Percentiles rank a stretch among this genome's conserved stretches.
Evolutionary conservation across 768 basidiomycete genomes (phyloP).

Genomic region (Amanita fuliginea): DNA sequence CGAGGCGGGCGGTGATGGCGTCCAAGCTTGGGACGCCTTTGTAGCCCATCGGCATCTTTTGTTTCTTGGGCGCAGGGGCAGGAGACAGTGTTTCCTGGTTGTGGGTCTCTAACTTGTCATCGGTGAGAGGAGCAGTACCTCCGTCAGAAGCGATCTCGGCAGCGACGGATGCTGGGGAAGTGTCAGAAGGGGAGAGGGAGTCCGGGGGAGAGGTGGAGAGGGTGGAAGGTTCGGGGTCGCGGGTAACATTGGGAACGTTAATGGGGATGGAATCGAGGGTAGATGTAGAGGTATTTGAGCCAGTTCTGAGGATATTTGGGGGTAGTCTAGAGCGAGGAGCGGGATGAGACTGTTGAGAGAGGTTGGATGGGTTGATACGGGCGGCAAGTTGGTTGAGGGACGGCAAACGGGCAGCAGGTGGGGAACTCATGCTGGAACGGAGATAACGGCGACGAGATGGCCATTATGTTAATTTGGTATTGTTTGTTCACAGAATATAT

Average conservation of each 20-base stretch:
- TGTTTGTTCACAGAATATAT: too few species aligned
- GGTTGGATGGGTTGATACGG: conserved; percentile 43
- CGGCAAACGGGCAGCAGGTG: conserved; percentile 33
- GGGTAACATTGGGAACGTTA: conserved; percentile 46
- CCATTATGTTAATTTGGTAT: too few species aligned
- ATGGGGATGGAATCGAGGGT: conserved; percentile 61
- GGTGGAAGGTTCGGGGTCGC: conserved; percentile 53
- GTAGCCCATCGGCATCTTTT: conserved; percentile 44
- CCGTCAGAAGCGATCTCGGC: neutral
- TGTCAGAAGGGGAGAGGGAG: conserved; percentile 26
- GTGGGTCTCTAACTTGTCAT: conserved; percentile 54
- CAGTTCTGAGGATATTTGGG: conserved; percentile 61
- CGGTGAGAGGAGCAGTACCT: conserved; percentile 47
- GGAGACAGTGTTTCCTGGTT: conserved; percentile 32
- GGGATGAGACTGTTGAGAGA: conserved; percentile 12
- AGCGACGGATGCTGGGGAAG: neutral
- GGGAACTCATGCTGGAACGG: neutral
- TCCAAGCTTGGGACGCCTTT: conserved; percentile 85
- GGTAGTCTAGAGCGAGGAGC: conserved; percentile 60
- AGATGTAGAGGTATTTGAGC: conserved; percentile 36
- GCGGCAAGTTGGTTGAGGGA: conserved; percentile 79
- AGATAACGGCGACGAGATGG: too few species aligned
- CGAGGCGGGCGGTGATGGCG: conserved; percentile 73
- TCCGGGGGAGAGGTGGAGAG: conserved; percentile 36
- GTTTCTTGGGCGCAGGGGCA: conserved; percentile 9